A percentile compares a stretch with the other conserved stretches of the same genome.
Conservation (phyloP, 371 early-diverging fungal genomes). For the Circinella minor region DNA sequence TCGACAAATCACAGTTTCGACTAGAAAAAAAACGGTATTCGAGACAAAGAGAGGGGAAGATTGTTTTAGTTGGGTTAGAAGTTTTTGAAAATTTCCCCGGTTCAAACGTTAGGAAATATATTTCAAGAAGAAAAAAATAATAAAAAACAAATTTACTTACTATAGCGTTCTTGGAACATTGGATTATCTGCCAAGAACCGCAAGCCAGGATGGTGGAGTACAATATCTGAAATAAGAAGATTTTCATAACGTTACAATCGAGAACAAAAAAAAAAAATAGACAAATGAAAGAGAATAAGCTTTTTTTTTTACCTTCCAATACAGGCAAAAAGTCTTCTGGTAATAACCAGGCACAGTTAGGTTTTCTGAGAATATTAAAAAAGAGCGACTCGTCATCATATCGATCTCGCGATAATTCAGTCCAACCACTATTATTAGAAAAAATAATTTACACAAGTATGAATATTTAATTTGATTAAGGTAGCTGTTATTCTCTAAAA, state of each 20-base stretch:
- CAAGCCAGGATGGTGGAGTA: slow-evolving; percentile 85
- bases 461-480: too few species aligned
- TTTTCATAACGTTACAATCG: neutral
- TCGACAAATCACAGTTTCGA: slow-evolving; percentile 83
- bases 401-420: slow-evolving; percentile 27
- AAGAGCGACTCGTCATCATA: slow-evolving; percentile 50
- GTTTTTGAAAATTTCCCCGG: too few species aligned
- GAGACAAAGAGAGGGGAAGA: neutral
- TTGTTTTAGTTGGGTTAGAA: too few species aligned
- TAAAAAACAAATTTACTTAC: slow-evolving; percentile 49
- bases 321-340: slow-evolving; percentile 54
- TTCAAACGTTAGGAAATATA: neutral
- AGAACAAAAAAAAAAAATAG: neutral
- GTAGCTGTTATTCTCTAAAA: too few species aligned
- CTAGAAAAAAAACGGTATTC: slow-evolving; percentile 20
- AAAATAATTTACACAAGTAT: too few species aligned
- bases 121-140: neutral
- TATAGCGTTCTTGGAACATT: slow-evolving; percentile 84
- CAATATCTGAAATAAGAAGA: slow-evolving; percentile 45
- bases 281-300: neutral
- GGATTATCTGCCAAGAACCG: slow-evolving; percentile 77
- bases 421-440: slow-evolving; percentile 41
- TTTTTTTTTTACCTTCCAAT: slow-evolving; percentile 43
- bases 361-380: slow-evolving; percentile 41
- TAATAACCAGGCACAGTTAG: slow-evolving; percentile 29